Conservation (phyloP, 495 filamentous ascomycete genomes). For the Penicillium coffeae region DNA sequence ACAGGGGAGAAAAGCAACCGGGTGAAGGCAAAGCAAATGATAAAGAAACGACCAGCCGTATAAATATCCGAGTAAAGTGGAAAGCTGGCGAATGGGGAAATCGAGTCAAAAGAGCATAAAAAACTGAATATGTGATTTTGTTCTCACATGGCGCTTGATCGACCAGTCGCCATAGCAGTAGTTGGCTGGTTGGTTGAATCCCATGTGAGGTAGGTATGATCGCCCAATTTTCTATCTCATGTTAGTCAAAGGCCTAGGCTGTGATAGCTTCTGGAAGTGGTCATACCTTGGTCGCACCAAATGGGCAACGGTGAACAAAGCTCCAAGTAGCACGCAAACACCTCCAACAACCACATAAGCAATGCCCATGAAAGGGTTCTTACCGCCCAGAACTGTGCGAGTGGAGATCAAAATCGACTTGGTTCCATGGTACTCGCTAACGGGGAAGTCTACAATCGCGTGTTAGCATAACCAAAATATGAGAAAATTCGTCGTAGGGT, state of each 20-base stretch:
- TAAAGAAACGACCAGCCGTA: no score
- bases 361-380: constrained; percentile 94
- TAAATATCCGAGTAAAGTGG: no score
- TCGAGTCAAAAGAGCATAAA: constrained; percentile 2
- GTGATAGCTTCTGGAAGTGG: not conserved
- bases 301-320: constrained; percentile 84
- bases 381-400: constrained; percentile 89
- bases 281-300: constrained; percentile 78
- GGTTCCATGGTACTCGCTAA: constrained; percentile 79
- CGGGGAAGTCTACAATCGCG: constrained; percentile 63
- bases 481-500: not conserved
- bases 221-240: constrained; percentile 77
- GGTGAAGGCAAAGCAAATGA: no score
- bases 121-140: constrained; percentile 3
- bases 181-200: constrained; percentile 74
- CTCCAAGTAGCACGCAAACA: constrained; percentile 82
- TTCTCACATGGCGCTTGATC: constrained; percentile 13
- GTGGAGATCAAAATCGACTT: constrained; percentile 93
- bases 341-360: constrained; percentile 93
- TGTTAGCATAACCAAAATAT: not conserved
- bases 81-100: not conserved
- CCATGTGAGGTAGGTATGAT: constrained; percentile 97
- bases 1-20: constrained; percentile 8
- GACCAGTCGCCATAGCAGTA: constrained; percentile 55
- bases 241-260: not conserved